Percentiles rank a stretch among this genome's conserved stretches.
Evolutionary conservation across 2,329 filamentous ascomycete species (phyloP).

Genomic region (Helicocarpus griseus): DNA sequence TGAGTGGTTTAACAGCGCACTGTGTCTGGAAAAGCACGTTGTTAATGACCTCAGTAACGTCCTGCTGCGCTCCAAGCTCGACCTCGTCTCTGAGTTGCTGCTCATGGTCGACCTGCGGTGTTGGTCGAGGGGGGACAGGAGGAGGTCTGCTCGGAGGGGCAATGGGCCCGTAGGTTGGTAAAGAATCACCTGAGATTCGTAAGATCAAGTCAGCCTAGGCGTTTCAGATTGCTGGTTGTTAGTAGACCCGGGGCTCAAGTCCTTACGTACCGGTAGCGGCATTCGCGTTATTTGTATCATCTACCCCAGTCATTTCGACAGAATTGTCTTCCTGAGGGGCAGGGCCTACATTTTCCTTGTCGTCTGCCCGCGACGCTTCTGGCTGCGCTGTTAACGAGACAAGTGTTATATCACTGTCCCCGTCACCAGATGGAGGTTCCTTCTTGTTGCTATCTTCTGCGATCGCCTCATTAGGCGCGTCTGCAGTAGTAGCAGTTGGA

Average conservation of each 20-base stretch:
- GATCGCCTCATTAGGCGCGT: constrained; percentile 16
- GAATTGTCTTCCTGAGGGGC: constrained; percentile 16
- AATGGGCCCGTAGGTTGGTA: constrained; percentile 13
- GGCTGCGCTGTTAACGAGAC: constrained; percentile 18
- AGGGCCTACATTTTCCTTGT: constrained; percentile 31
- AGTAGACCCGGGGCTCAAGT: neutral
- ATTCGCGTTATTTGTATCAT: constrained; percentile 11
- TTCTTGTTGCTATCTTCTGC: constrained; percentile 6
- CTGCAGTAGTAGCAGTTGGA: constrained; percentile 20
- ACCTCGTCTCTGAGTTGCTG: constrained; percentile 39
- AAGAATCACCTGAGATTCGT: neutral
- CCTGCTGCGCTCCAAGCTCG: constrained; percentile 66
- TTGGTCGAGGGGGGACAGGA: constrained; percentile 48
- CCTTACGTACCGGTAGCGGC: constrained; percentile 1
- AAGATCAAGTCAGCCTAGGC: neutral
- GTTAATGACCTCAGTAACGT: constrained; percentile 91
- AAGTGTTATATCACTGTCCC: constrained; percentile 28
- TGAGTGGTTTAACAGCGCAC: constrained; percentile 69
- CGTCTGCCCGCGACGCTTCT: constrained; percentile 17
- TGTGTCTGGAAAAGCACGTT: constrained; percentile 87
- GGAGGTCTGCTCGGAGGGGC: constrained; percentile 42
- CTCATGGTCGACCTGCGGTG: constrained; percentile 23
- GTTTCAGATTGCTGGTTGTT: constrained; percentile 5
- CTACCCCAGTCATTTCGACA: constrained; percentile 17
- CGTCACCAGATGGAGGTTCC: constrained; percentile 17